Base-by-base conservation (phyloP, 1,284 basidiomycete species). In the Austroboletus niveus region DNA sequence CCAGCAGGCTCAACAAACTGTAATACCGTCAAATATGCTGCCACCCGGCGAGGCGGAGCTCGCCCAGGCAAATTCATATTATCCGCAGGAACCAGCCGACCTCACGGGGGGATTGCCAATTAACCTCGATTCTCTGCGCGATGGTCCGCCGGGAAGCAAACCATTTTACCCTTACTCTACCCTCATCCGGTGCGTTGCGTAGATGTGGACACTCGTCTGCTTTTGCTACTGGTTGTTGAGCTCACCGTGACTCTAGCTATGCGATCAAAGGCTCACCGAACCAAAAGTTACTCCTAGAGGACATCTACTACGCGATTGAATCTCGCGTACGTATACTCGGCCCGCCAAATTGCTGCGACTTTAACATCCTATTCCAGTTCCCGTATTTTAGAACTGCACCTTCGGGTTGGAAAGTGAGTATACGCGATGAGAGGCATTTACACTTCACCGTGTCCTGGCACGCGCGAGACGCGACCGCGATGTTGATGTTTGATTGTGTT, bases 121-220 rank as follows among this genome's bases (percentile, higher is more conserved):
- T 62, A 91, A 88, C 65, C 83, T 91, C 30, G 88, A 90, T 68
- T 91, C 88, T 4, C 72, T 91, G 49, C 76, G 89, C 52, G 88
- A 91, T 63, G 88, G 88, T 0, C 88, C 89, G 2, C 88, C 87
- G 8, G 87, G 88, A 43, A 89, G 82, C 68, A 91, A 91, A 69
- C 88, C 88, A 9, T 91, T 91, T 60, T 92, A 92, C 64, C 89
- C 89, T 5, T 92, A 92, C 65, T 91, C 89, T 7, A 92, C 89
- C 34, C 80, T 92, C 48, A 92, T 92, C 62, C 82, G 89, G 89
- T 90, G 64, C 54, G 83, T 51, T 42, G 24, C 15, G 49, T 51
- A 47, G 46, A 38, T 42, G 41, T 39, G 20, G 43, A 40, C 44
- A 17, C 40, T 39, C n/a, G 38, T 31, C 51, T 48, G 4, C 17